phyloP scores from a whole-genome alignment of 306 rosid species.

The Prunus davidiana region DNA sequence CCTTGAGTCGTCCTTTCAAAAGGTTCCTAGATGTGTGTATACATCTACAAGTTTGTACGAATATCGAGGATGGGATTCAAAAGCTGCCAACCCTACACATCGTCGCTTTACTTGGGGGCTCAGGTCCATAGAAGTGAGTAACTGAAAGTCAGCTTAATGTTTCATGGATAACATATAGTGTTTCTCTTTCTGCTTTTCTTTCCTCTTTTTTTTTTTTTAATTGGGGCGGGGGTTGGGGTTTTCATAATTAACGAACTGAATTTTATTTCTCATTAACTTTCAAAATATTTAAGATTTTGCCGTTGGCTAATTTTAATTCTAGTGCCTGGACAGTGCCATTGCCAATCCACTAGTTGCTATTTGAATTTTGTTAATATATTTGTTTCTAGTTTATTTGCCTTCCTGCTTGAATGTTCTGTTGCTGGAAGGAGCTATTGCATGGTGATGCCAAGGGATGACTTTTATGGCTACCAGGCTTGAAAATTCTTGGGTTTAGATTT shows the following conservation, averaged over 20 bases:
- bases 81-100: slow-evolving; percentile 85
- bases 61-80: slow-evolving; percentile 96
- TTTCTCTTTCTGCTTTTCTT: background rate
- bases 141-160: slow-evolving; percentile 4
- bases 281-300: background rate
- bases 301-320: background rate
- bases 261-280: background rate
- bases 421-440: background rate
- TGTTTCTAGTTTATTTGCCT: background rate
- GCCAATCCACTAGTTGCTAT: background rate
- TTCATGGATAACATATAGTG: background rate
- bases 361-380: background rate
- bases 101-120: slow-evolving; percentile 95
- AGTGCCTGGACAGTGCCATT: background rate
- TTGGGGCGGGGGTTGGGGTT: background rate
- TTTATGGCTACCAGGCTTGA: background rate
- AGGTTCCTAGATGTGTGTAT: slow-evolving; percentile 92
- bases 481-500: slow-evolving; percentile 11
- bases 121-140: slow-evolving; percentile 77
- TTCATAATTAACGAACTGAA: background rate
- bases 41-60: slow-evolving; percentile 88
- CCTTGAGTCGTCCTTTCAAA: slow-evolving; percentile 90
- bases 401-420: background rate
- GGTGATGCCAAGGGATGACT: background rate
- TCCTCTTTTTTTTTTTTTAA: no score